Base-by-base conservation (phyloP, 495 filamentous ascomycete species). In the Hyphodiscus hymeniophilus region DNA sequence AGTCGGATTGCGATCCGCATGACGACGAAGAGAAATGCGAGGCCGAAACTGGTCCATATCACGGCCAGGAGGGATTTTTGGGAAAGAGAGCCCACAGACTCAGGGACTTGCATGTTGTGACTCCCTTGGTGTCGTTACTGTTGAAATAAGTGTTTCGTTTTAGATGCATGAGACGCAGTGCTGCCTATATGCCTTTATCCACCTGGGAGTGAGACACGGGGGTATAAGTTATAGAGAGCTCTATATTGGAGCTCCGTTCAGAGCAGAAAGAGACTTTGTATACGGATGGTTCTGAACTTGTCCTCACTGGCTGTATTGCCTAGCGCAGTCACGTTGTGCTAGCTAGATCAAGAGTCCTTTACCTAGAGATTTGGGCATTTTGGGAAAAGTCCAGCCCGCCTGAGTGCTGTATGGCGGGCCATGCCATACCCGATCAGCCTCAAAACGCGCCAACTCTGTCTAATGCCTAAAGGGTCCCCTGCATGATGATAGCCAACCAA, bases 1-100 rank as follows among this genome's bases (percentile, higher is more conserved):
- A 68, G 21, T 28, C 71, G 69, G 46, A 70, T 66, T 11, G 48
- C 39, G 11, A 66, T 62, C 1, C 71, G 69, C 5, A 66, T 47
- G 34, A 44, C 34, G 30, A 69, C 63, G 52, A 75, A 65, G 16
- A 64, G 22, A 40, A 63, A 54, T n/a, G 69, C 67, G 39, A 66
- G 45, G 35, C 51, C 41, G 53, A 60, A 66, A 47, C 52, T 58
- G 7, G 53, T 51, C 63, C 63, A 66, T 20, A 66, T 49, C 23
- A 66, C 44, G 28, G 56, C 58, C 38, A 62, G 50, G 35, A 66
- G 63, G 38, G 59, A 51, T 24, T 44, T 17, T 46, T 50, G 47
- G 1, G 60, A 52, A 16, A 65, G 53, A 17, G 49, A 39, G 49
- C 60, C 62, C 22, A 47, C 47, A n/a, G 57, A 32, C 43, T 58